Base-by-base conservation (phyloP, 495 filamentous ascomycete genomes). In the Xylaria sp. region DNA sequence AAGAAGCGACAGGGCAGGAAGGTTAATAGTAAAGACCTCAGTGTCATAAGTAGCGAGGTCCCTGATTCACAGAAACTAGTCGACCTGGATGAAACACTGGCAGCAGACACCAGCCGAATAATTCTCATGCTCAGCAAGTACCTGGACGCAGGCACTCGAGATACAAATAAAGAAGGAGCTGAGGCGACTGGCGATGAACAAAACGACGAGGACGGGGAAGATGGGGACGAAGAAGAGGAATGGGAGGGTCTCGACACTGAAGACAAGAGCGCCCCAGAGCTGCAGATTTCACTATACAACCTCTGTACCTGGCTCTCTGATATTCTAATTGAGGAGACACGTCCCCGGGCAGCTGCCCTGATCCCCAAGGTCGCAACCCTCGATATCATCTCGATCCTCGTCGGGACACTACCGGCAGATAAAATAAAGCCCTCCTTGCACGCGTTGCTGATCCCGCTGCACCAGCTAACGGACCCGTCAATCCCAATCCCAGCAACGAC, bases 381-480 rank as follows among this genome's bases (percentile, higher is more conserved):
- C 59, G 88, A 90, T 50, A 87, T 97, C 33, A 80, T 97, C 35
- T 80, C 81, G 81, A 89, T 72, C 79, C 90, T 75, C 78, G 93
- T 70, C 81, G 83, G 74, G 81, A 89, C 77, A 79, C 82, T 92
- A 3, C 81, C 90, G 2, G 75, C 80, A 8, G 84, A 86, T 3
- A 83, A 88, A 24, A 82, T 98, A 9, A 75, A 75, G 5, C 83
- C 88, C 0, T 90, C 87, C 11, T 81, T 95, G 24, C 83, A 86
- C 61, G 85, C 84, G 8, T 86, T 97, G 65, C 86, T 99, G 6
- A 87, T 91, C 29, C 93, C 96, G 19, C 85, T 98, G 21, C 90
- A 94, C 76, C 92, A 95, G 76, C 80, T 98, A 55, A 95, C 93
- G 0, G 94, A 98, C 74, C 82, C 92, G 17, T 87, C 89, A 0